Base-by-base conservation (phyloP, 192 early-diverging fungal species). In the Chytriomyces sp. region DNA sequence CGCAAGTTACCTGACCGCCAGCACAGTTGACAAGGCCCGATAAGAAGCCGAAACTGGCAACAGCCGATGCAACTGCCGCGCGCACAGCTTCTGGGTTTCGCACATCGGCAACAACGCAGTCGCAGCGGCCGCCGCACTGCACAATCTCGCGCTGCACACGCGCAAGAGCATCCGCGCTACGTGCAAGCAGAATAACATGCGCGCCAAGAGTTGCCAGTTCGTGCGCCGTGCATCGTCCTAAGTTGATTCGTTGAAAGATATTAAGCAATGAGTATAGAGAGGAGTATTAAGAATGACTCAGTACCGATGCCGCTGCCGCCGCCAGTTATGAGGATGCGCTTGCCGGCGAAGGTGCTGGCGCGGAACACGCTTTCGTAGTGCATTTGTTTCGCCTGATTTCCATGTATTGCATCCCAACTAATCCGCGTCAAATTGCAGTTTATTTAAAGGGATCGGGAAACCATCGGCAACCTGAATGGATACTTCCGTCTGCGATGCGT, bases 171-270 rank as follows among this genome's bases (percentile, higher is more conserved):
- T 76, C 83, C 3, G 81, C 20, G 43, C 81, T 79, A 64, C 86
- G 73, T 13, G 82, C 86, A n/a, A 83, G 83, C 50, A 88, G 80
- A 13, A 88, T 70, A 5, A 88, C 86, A 10, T 78, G 84, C 23
- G 83, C 85, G 10, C 85, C 85, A 28, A 88, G 80, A 24, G 84
- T 82, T 13, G 83, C 84, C 23, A 88, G 74, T 67, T 88, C 86
- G 45, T 83, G 82, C 13, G 86, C 86, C 80, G 57, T 80, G 80
- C 16, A 64, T 61, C 79, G 50, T 16, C 70, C 64, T 16, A 35
- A 35, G 28, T 35, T 35, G 28, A 35, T 62, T 67, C 20, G 7
- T 60, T 10, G 26, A 45, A 16, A 77, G 64, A 60, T 48, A 26
- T 73, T 16, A 18, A 45, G 13, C n/a, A 8, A 23, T 24, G 24